These are phyloP conservation scores for Solanum rostratum DNA, from an alignment of 257 asterid species.

Conservation along the genomic window DNA sequence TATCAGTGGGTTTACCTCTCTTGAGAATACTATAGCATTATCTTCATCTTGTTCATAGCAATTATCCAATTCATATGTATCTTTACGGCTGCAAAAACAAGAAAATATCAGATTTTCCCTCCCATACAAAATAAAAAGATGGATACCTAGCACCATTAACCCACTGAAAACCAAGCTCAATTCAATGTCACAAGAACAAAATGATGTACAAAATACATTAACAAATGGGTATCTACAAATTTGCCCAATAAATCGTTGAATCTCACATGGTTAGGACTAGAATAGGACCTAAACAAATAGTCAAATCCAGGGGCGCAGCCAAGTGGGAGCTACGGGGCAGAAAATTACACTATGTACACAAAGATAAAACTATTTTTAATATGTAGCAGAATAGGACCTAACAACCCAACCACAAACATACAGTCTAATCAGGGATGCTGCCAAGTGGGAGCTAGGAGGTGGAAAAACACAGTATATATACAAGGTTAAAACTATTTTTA, in stretches of 20 bases:
- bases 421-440: neutral
- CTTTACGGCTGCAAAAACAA: constrained; percentile 31
- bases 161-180: neutral
- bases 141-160: neutral
- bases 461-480: too few species aligned
- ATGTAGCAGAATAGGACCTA: neutral
- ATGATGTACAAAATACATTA: neutral
- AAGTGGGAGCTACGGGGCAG: too few species aligned
- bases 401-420: neutral
- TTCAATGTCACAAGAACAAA: neutral
- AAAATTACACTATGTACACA: too few species aligned
- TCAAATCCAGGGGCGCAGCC: neutral
- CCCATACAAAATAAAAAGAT: neutral
- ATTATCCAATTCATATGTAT: constrained; percentile 46
- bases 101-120: neutral
- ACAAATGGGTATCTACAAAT: neutral
- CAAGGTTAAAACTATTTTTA: too few species aligned
- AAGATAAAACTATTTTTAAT: too few species aligned
- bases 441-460: too few species aligned
- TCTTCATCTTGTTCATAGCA: constrained; percentile 54
- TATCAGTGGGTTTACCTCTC: constrained; percentile 57
- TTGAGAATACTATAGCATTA: constrained; percentile 26
- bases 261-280: neutral
- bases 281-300: neutral
- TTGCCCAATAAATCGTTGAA: neutral